These are phyloP conservation scores for Ambrosiella beaveri DNA, from an alignment of 2,329 filamentous ascomycete genomes.

Conservation along the genomic window DNA sequence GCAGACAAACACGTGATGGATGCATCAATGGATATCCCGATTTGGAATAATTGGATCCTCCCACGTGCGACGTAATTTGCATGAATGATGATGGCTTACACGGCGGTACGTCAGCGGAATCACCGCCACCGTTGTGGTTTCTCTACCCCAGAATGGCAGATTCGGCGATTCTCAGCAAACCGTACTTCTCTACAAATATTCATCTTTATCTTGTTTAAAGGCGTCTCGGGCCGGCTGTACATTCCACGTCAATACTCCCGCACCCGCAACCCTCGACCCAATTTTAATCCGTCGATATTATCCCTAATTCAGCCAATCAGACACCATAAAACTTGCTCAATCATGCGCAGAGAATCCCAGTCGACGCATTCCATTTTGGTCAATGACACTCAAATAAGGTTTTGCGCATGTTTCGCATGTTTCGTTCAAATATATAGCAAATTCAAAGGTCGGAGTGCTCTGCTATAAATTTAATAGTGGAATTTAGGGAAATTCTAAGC, in stretches of 20 bases:
- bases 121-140: too few species aligned
- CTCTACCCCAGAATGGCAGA: too few species aligned
- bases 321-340: neutral
- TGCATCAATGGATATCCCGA: neutral
- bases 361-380: neutral
- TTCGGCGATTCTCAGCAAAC: too few species aligned
- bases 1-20: neutral
- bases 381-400: neutral
- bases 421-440: neutral
- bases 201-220: too few species aligned
- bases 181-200: too few species aligned
- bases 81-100: too few species aligned
- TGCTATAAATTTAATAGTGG: too few species aligned
- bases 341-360: neutral
- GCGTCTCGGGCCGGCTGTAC: too few species aligned
- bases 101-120: too few species aligned
- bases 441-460: too few species aligned
- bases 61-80: neutral
- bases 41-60: neutral
- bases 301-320: neutral
- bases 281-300: neutral
- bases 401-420: neutral
- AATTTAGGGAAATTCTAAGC: too few species aligned
- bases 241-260: neutral
- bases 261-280: neutral